Percentiles rank a stretch among this genome's conserved stretches.
phyloP scores from a whole-genome alignment of 139 green algal genomes.

The Zygnema cylindricum region DNA sequence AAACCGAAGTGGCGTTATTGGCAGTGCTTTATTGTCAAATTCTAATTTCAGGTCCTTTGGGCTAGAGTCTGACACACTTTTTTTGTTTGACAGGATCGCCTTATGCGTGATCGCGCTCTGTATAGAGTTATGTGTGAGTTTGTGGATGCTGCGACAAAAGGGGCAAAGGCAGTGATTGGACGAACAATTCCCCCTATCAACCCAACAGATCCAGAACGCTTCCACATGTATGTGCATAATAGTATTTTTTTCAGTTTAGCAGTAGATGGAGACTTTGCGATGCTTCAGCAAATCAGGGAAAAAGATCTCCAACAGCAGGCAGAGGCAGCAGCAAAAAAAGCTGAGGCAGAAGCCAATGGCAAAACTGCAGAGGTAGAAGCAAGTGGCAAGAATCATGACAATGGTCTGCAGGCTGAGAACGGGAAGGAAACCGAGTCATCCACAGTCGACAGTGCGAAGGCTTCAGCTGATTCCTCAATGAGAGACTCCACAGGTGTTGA shows the following conservation, averaged over 20 bases:
- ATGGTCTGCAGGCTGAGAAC: not conserved
- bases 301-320: slow-evolving; percentile 32
- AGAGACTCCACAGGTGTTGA: not conserved
- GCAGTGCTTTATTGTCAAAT: too few species aligned
- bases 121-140: slow-evolving; percentile 59
- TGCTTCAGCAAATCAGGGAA: slow-evolving; percentile 54
- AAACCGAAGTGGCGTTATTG: too few species aligned
- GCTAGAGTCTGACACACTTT: too few species aligned
- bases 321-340: slow-evolving; percentile 6
- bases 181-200: slow-evolving; percentile 60
- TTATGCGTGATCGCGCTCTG: slow-evolving; percentile 52
- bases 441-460: not conserved
- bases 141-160: slow-evolving; percentile 48
- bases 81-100: slow-evolving; percentile 43
- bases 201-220: slow-evolving; percentile 47
- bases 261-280: slow-evolving; percentile 48
- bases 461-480: not conserved
- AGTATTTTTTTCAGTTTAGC: slow-evolving; percentile 59
- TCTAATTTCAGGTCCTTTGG: too few species aligned
- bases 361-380: not conserved
- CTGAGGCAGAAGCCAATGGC: not conserved
- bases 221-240: slow-evolving; percentile 66
- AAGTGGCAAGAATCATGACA: not conserved
- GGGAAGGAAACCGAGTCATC: slow-evolving; percentile 2
- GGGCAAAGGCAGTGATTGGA: slow-evolving; percentile 56